Evolutionary conservation across 306 rosid genomes (phyloP).

Genomic region (Hippophae tibetana): DNA sequence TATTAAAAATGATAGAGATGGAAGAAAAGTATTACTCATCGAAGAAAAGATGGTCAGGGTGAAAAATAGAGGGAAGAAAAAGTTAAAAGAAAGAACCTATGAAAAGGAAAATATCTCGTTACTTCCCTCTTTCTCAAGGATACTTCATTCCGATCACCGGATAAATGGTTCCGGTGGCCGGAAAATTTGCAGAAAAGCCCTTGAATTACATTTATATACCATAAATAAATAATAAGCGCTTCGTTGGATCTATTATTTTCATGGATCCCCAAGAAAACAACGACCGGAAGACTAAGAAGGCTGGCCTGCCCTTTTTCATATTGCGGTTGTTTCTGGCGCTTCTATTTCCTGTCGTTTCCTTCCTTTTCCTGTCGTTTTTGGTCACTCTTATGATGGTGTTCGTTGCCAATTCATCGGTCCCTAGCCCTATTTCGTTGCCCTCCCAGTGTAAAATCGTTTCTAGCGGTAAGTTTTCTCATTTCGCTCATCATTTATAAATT

Average conservation of each 20-base stretch:
- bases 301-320: slow-evolving; percentile 11
- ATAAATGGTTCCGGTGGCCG: slow-evolving; percentile 73
- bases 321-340: slow-evolving; percentile 43
- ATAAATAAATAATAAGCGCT: background rate
- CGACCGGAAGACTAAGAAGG: slow-evolving; percentile 16
- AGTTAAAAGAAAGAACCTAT: background rate
- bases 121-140: slow-evolving; percentile 2
- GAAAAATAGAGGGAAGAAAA: background rate
- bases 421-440: slow-evolving; percentile 52
- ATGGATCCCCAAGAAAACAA: slow-evolving; percentile 55
- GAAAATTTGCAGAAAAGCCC: slow-evolving; percentile 9
- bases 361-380: slow-evolving; percentile 37
- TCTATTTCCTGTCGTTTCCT: slow-evolving; percentile 31
- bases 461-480: slow-evolving; percentile 37
- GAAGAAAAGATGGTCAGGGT: too few relatives aligned
- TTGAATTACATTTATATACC: background rate
- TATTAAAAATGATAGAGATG: too few relatives aligned
- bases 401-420: slow-evolving; percentile 39
- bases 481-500: background rate
- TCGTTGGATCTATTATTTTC: background rate
- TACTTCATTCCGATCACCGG: slow-evolving; percentile 54
- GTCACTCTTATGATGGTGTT: slow-evolving; percentile 33
- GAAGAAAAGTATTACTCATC: too few relatives aligned
- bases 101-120: background rate
- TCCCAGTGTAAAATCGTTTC: slow-evolving; percentile 89